phyloP scores from a whole-genome alignment of 1,284 basidiomycete species.

The Boletus semigastroideus region DNA sequence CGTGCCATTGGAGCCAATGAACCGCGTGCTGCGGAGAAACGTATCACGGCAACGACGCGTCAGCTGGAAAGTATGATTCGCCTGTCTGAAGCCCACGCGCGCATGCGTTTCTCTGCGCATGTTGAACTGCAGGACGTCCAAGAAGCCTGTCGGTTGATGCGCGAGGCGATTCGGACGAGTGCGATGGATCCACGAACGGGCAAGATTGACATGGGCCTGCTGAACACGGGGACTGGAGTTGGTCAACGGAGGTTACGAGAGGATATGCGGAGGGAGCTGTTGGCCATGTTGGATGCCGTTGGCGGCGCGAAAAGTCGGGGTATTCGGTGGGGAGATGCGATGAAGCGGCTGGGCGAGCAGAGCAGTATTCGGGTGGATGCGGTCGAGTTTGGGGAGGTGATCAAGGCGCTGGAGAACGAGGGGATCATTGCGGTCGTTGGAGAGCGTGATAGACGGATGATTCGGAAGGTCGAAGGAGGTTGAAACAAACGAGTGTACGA shows the following conservation, averaged over 20 bases:
- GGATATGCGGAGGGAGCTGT: slow-evolving; percentile 80
- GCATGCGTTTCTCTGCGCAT: slow-evolving; percentile 87
- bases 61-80: slow-evolving; percentile 98
- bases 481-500: slow-evolving; percentile 4
- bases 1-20: slow-evolving; percentile 86
- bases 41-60: slow-evolving; percentile 97
- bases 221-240: slow-evolving; percentile 90
- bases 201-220: slow-evolving; percentile 93
- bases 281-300: slow-evolving; percentile 63
- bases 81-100: slow-evolving; percentile 94
- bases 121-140: slow-evolving; percentile 88
- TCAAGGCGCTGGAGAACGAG: slow-evolving; percentile 79
- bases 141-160: slow-evolving; percentile 92
- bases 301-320: slow-evolving; percentile 58
- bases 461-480: slow-evolving; percentile 54
- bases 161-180: slow-evolving; percentile 91
- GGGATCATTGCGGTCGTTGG: slow-evolving; percentile 82
- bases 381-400: slow-evolving; percentile 80
- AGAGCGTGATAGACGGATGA: slow-evolving; percentile 81
- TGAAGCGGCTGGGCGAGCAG: slow-evolving; percentile 75
- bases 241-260: slow-evolving; percentile 81
- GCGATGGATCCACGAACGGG: slow-evolving; percentile 96
- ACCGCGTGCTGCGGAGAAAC: slow-evolving; percentile 82
- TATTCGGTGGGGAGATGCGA: slow-evolving; percentile 76
- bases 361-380: slow-evolving; percentile 76